Base-by-base conservation (phyloP, 169 alveolate species). In the Plasmodium falciparum region DNA sequence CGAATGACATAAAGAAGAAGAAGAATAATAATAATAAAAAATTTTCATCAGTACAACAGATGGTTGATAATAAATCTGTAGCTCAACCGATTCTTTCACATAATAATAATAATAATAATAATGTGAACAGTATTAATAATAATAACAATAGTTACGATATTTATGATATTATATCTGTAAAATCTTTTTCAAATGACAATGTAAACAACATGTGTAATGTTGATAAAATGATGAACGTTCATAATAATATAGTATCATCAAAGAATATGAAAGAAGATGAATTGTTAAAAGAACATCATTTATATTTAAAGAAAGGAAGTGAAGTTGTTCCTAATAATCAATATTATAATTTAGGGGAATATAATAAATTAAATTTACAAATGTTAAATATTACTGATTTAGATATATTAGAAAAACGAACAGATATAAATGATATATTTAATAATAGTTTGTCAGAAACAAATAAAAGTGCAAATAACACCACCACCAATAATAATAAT, bases 161-260 rank as follows among this genome's bases (percentile, higher is more conserved):
- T 8, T 20, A 11, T 8, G 78, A 76, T n/a, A 26, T 65, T 3
- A 76, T 49, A n/a, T 66, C 89, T 12, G 89, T 65, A 20, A 76
- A 76, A 43, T 76, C 89, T 2, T 76, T 76, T 12, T 52, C 89
- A 2, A 76, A 63, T 22, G 89, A 66, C n/a, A 76, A 76, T 50
- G 49, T 52, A 0, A 22, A 13, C 3, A 74, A 74, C 43, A 15
- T 74, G 9, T 74, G 88, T 3, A 49, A 61, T 9, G 0, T 74
- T 17, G 63, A 74, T 47, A 29, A 50, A 2, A 61, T 9, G 26
- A 74, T 17, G 15, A 73, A 15, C 50, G 8, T 9, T 2, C 39
- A 26, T 52, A 66, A 67, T 1, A 66, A 33, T 13, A 22, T 17
- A n/a, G 8, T 1, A n/a, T 43, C 9, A n/a, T 15, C 17, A 8